Conservation (phyloP, 306 rosid species). For the Sicyos edulis region DNA sequence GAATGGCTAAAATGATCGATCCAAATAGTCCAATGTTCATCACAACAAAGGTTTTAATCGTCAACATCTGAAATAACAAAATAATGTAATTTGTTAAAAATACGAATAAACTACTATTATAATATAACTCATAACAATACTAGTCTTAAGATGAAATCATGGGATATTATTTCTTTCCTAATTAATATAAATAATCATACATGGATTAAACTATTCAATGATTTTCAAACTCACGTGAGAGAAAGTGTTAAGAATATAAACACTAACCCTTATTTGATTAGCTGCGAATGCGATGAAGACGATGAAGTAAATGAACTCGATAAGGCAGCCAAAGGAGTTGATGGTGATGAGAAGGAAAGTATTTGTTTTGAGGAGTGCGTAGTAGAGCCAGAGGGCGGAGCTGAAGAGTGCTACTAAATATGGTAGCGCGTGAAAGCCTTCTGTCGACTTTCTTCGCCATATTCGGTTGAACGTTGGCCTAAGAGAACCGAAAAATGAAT, state of each 20-base stretch:
- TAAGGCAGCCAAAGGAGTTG: slow-evolving; percentile 62
- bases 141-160: neutral
- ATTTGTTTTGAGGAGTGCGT: slow-evolving; percentile 48
- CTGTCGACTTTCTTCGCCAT: slow-evolving; percentile 66
- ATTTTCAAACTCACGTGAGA: neutral
- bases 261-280: slow-evolving; percentile 45
- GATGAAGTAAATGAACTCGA: slow-evolving; percentile 52
- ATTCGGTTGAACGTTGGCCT: slow-evolving; percentile 74
- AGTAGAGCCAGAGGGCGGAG: slow-evolving; percentile 70
- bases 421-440: slow-evolving; percentile 72
- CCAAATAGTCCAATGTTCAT: slow-evolving; percentile 58
- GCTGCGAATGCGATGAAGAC: slow-evolving; percentile 52
- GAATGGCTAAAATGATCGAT: slow-evolving; percentile 40
- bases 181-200: too few relatives aligned
- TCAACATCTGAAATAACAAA: slow-evolving; percentile 29
- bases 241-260: neutral
- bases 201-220: too few relatives aligned
- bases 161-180: too few relatives aligned
- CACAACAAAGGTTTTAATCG: slow-evolving; percentile 41
- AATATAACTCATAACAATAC: too few relatives aligned
- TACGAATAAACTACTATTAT: too few relatives aligned
- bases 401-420: slow-evolving; percentile 81
- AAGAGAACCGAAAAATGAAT: neutral
- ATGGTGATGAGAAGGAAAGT: slow-evolving; percentile 72
- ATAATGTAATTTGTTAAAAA: neutral